Base-by-base conservation (phyloP, 1,284 basidiomycete species). In the Leccinum proliferum region DNA sequence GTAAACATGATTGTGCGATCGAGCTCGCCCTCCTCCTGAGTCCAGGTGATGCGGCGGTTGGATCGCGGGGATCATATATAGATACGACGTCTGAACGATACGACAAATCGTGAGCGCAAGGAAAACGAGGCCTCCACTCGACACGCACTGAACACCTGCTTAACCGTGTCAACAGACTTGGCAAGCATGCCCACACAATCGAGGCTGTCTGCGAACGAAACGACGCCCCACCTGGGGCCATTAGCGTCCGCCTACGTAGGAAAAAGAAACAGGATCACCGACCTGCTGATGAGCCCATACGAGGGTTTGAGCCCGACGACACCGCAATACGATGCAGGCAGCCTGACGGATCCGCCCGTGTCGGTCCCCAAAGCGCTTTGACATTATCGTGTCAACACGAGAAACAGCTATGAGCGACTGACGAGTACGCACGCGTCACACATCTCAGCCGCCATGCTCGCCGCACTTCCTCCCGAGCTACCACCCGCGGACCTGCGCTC, bases 301-400 rank as follows among this genome's bases (percentile, higher is more conserved):
- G 94, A 96, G 0, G 96, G 96, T 72, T 99, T 99, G 59, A 98
- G 77, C 0, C 96, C 96, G 4, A 92, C 86, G 0, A 98, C 81
- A 3, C 96, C 95, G 69, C 94, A 98, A 73, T 97, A 98, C 1
- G 94, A 89, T 0, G 96, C 96, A 0, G 96, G 97, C 2, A 99
- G 79, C 39, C 96, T 85, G 5, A 92, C 88, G 6, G 96, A 98
- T 1, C 96, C 97, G 6, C 96, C 97, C 0, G 97, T 99, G 72
- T 99, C 96, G 1, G 94, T 96, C 2, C 89, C 93, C 32, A 99
- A 75, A 0, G 96, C 93, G 48, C 94, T 96, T 55, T 32, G 66
- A 64, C 39, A 60, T 68, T 18, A 7, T 29, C 34, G 43, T 8
- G 70, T 73, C 58, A 66, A 29, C 18, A 34, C 1, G 32, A n/a